Evolutionary conservation across 2,329 filamentous ascomycete genomes (phyloP).

Genomic region (Arthroderma sp.): DNA sequence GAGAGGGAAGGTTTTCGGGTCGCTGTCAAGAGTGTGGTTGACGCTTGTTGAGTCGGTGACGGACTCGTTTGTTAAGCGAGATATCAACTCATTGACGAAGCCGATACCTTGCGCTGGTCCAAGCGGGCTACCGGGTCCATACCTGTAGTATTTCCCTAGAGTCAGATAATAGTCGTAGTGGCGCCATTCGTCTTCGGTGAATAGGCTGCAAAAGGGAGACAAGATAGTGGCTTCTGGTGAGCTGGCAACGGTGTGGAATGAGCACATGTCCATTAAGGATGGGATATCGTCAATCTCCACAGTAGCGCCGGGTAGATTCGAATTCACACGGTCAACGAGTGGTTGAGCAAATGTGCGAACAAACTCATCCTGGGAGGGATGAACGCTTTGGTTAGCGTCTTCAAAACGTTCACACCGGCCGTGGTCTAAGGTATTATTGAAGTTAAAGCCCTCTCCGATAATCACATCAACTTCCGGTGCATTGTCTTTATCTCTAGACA

Average conservation of each 20-base stretch:
- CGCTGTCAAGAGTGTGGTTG: conserved; percentile 62
- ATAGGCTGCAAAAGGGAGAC: conserved; percentile 64
- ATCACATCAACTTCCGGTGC: conserved; percentile 50
- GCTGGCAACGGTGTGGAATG: conserved; percentile 62
- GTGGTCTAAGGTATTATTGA: conserved; percentile 75
- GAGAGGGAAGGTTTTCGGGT: conserved; percentile 59
- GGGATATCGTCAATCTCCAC: conserved; percentile 51
- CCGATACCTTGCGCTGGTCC: conserved; percentile 78
- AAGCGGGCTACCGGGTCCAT: conserved; percentile 60
- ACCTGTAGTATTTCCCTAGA: conserved; percentile 75
- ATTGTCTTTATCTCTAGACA: conserved; percentile 31
- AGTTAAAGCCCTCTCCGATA: conserved; percentile 47
- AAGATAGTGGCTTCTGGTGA: conserved; percentile 38
- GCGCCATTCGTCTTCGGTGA: conserved; percentile 59
- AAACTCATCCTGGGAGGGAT: conserved; percentile 33
- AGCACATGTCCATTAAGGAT: conserved; percentile 76
- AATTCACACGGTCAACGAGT: conserved; percentile 58
- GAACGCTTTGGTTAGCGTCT: conserved; percentile 28
- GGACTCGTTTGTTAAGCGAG: conserved; percentile 56
- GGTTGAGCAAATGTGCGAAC: conserved; percentile 49
- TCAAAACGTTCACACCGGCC: conserved; percentile 60
- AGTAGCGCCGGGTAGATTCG: conserved; percentile 53
- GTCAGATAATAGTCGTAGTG: conserved; percentile 70
- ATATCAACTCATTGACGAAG: conserved; percentile 75
- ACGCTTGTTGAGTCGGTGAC: conserved; percentile 63